Conservation (phyloP, 2,329 filamentous ascomycete genomes). For the Fusarium floridanum region DNA sequence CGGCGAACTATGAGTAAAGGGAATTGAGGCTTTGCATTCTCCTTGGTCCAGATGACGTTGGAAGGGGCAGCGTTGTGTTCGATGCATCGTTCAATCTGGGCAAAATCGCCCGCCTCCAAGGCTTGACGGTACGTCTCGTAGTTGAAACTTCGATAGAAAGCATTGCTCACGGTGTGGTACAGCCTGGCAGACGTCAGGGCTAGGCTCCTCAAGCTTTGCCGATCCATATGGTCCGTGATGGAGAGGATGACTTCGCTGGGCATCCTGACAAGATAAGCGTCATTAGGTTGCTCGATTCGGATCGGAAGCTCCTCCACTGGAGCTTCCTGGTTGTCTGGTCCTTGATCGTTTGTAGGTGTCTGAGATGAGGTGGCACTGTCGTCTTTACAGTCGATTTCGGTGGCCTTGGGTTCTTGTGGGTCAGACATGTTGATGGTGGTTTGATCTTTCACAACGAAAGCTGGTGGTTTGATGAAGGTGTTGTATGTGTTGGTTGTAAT, state of each 20-base stretch:
- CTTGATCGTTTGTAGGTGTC: background rate
- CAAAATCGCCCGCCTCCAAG: background rate
- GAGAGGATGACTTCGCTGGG: background rate
- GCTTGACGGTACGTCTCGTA: background rate
- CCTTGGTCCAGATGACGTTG: background rate
- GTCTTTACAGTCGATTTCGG: background rate
- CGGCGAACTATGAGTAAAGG: too few species aligned
- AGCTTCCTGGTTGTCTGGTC: background rate
- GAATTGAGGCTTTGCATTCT: background rate
- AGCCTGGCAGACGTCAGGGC: background rate
- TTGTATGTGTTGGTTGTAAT: background rate
- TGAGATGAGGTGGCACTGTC: background rate
- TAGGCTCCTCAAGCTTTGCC: background rate
- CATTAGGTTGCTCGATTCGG: background rate
- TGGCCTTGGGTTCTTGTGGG: background rate
- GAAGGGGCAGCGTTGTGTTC: background rate
- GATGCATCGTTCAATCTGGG: background rate
- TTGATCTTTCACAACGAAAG: background rate
- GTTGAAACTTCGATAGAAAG: background rate
- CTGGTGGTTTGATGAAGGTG: background rate
- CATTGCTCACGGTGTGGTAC: background rate
- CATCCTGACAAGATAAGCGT: background rate
- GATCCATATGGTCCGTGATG: background rate
- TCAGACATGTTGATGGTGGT: background rate
- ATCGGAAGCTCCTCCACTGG: background rate